Evolutionary conservation across 202 grass and related monocot species (phyloP).

Genomic region (Saccharum hybrid): DNA sequence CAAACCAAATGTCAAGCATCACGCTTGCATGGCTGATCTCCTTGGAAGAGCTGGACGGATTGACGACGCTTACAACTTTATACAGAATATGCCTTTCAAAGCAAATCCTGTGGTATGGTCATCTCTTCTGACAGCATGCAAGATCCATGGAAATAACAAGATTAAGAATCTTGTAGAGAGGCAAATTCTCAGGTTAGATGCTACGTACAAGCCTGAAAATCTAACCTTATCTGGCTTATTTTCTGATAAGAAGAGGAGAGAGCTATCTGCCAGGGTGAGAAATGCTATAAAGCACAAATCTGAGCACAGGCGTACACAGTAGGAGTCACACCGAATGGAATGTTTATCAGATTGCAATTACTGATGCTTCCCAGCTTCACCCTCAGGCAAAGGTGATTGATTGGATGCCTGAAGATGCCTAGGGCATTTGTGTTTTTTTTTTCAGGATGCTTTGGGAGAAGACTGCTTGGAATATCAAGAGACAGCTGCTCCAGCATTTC

Average conservation of each 20-base stretch:
- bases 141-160: constrained; percentile 44
- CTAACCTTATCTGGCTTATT: constrained; percentile 50
- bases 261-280: constrained; percentile 39
- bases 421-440: not conserved
- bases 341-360: constrained; percentile 20
- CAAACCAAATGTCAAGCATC: constrained; percentile 42
- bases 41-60: constrained; percentile 53
- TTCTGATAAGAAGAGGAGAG: constrained; percentile 47
- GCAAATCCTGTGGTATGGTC: constrained; percentile 57
- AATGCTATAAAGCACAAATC: constrained; percentile 39
- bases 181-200: constrained; percentile 47
- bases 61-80: constrained; percentile 51
- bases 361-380: not conserved
- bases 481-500: constrained; percentile 36
- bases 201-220: constrained; percentile 41
- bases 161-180: constrained; percentile 50
- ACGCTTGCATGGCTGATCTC: constrained; percentile 56
- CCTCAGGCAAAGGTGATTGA: constrained; percentile 3
- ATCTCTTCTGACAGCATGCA: constrained; percentile 55
- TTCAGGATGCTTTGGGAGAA: not conserved
- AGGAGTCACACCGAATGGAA: constrained; percentile 16
- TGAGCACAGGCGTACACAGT: not conserved
- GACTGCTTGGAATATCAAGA: constrained; percentile 7
- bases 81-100: constrained; percentile 56
- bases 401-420: constrained; percentile 29